These are phyloP conservation scores for Neofusicoccum parvum DNA, from an alignment of 2,329 filamentous ascomycete genomes.

Conservation along the genomic window DNA sequence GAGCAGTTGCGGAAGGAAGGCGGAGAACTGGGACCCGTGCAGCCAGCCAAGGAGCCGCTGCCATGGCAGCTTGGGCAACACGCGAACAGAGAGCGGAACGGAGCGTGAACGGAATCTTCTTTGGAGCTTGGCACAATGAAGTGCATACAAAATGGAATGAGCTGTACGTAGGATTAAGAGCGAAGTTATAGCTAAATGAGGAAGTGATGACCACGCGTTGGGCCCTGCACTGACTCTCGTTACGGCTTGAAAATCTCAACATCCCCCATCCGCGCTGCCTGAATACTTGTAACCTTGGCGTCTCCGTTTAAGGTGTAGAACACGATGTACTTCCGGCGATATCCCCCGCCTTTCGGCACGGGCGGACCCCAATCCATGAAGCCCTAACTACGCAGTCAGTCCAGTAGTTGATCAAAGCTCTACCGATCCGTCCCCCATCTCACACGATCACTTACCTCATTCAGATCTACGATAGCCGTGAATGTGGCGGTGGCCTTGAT, in stretches of 20 bases:
- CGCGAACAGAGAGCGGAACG: neutral
- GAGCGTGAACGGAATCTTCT: constrained; percentile 23
- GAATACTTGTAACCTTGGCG: neutral
- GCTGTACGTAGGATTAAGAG: too few species aligned
- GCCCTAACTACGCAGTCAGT: neutral
- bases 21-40: constrained; percentile 31
- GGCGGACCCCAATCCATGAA: neutral
- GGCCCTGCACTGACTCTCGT: too few species aligned
- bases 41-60: constrained; percentile 28
- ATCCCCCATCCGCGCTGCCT: neutral
- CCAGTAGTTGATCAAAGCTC: neutral
- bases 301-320: neutral
- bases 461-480: neutral
- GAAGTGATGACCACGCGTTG: too few species aligned
- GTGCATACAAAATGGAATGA: too few species aligned
- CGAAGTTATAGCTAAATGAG: too few species aligned
- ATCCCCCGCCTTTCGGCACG: neutral
- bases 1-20: constrained; percentile 32
- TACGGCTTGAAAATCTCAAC: neutral
- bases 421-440: neutral
- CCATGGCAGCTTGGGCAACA: constrained; percentile 34
- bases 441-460: neutral
- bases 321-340: neutral
- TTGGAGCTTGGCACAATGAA: too few species aligned
- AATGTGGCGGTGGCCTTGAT: neutral